Base-by-base conservation (phyloP, 2,329 filamentous ascomycete genomes). In the Plenodomus tracheiphilus region DNA sequence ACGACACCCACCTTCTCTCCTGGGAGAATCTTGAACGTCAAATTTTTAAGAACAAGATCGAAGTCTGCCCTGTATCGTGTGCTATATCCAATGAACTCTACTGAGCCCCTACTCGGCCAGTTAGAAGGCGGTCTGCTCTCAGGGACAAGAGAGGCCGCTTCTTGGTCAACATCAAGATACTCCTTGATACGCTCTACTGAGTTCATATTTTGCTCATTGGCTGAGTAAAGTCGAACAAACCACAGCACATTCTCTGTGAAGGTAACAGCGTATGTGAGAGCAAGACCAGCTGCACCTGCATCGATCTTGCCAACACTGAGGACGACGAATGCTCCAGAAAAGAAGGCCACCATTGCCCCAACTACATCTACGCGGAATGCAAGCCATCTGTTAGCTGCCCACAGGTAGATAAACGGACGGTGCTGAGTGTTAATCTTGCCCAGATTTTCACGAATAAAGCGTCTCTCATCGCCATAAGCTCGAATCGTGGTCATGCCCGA, bases 151-250 rank as follows among this genome's bases (percentile, higher is more conserved):
- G 89, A 80, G 0, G 82, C 79, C 1, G 94, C 92, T 75, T 99
- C 94, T 71, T 97, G 93, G 62, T 97, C 93, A 1, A 99, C 89
- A 38, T 97, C 91, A 30, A 97, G 82, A 68, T 97, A 99, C 70
- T 99, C 94, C 77, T 96, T 95, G 68, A 99, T 87, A 66, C 94
- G 89, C 75, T 99, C 94, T 41, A 97, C 92, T 2, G 93, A 93
- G 75, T 99, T 99, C 94, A 99, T 97, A 75, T 97, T 97, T 74
- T 99, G 94, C 75, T 99, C 94, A 65, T 97, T 97, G 68, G 89
- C 85, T 0, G 92, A 88, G 71, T 99, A 99, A 13, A 97, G 81
- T 39, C 94, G 87, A 22, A 99, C 92, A 46, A 97, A 85, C 94
- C 94, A 99, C 16, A 99, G 77, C 6, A 99, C 88, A 59, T 96